Base-by-base conservation (phyloP, 2,329 filamentous ascomycete genomes). In the Rutstroemia sp. region DNA sequence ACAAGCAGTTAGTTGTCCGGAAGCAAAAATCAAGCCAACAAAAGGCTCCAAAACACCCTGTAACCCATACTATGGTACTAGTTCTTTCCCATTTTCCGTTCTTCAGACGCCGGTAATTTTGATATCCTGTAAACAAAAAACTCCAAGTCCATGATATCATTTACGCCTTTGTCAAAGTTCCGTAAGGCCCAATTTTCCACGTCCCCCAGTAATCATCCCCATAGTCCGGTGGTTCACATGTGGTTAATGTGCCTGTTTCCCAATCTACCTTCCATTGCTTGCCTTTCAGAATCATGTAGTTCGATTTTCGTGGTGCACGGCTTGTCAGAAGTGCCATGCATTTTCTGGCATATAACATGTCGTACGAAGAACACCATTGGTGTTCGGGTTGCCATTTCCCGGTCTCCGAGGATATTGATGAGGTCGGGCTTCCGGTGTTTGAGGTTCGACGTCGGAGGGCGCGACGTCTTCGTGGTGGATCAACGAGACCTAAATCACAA, bases 191-290 rank as follows among this genome's bases (percentile, higher is more conserved):
- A 10, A 57, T 46, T 27, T 52, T 56, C 48, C 38, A 50, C 19
- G 27, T 34, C 16, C 51, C 56, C 21, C 47, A 56, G 41, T 57
- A 54, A 37, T 53, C 46, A 39, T 81, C 78, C 42, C 76, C 76
- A 63, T 82, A 83, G 5, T 72, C 73, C 1, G 80, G 80, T 10
- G 80, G 80, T 17, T 77, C 70, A 19, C 80, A 78, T 16, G 77
- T 72, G 27, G 76, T 73, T 75, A 81, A 78, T 55, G 75, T 74
- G 39, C 80, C 80, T 16, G 78, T 82, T 14, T 70, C 69, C 80
- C 80, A 83, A 71, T 83, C 80, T 45, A 83, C 78, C 58, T 76
- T 75, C 78, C 79, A 83, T 64, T 79, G 74, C 66, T 78, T 81
- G 44, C 79, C 80, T 60, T 78, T 75, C 67, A 73, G 73, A 63